Conservation (phyloP, 371 early-diverging fungal species). For the Mortierella polycephala region DNA sequence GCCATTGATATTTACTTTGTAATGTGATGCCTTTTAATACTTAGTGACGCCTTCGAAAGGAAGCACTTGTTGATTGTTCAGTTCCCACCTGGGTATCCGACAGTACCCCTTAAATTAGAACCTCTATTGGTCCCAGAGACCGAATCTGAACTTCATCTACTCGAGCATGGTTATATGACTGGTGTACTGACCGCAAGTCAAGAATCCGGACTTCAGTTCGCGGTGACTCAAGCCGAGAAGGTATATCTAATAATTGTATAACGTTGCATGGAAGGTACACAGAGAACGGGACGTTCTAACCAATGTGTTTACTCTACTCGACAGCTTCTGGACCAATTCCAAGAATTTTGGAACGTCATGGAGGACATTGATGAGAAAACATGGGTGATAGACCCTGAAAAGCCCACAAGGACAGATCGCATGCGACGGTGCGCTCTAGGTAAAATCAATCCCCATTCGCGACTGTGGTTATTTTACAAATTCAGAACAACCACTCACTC, state of each 20-base stretch:
- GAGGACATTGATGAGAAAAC: slow-evolving; percentile 48
- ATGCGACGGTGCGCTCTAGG: slow-evolving; percentile 49
- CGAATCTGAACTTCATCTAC: slow-evolving; percentile 11
- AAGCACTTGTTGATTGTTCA: slow-evolving; percentile 26
- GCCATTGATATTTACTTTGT: too few species aligned
- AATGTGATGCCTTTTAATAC: not conserved
- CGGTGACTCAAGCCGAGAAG: slow-evolving; percentile 25
- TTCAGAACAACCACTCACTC: not conserved
- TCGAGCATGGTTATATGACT: not conserved
- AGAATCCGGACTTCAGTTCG: slow-evolving; percentile 7
- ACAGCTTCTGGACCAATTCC: slow-evolving; percentile 34
- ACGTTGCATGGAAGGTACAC: not conserved
- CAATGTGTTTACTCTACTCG: not conserved
- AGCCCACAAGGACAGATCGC: slow-evolving; percentile 47
- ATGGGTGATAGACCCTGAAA: slow-evolving; percentile 56
- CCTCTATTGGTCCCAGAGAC: slow-evolving; percentile 30
- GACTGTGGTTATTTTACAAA: too few species aligned
- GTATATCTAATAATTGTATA: slow-evolving; percentile 3
- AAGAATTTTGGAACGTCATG: slow-evolving; percentile 51
- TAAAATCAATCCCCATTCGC: not conserved
- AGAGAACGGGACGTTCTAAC: not conserved
- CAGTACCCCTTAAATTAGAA: slow-evolving; percentile 20
- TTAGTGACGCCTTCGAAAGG: slow-evolving; percentile 31
- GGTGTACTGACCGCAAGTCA: not conserved
- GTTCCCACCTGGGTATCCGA: slow-evolving; percentile 38